Evolutionary conservation across 2,329 filamentous ascomycete genomes (phyloP).

Genomic region (Aspergillus ruber): DNA sequence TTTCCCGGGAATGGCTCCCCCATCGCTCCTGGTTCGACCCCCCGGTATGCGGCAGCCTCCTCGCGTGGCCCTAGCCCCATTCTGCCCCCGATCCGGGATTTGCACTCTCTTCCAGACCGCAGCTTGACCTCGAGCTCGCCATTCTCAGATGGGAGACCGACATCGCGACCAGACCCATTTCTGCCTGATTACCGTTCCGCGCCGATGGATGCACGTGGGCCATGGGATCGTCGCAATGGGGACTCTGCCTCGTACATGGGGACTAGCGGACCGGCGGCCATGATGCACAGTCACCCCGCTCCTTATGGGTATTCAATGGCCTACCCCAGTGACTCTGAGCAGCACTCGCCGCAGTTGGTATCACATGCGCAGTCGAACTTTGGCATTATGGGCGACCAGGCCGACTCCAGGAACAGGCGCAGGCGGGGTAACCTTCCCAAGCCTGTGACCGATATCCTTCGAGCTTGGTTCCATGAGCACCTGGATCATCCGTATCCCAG

Average conservation of each 20-base stretch:
- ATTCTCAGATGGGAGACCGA: slow-evolving; percentile 20
- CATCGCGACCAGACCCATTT: slow-evolving; percentile 22
- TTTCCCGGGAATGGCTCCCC: slow-evolving; percentile 7
- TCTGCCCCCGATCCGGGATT: slow-evolving; percentile 31
- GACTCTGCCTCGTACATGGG: slow-evolving; percentile 14
- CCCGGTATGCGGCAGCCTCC: slow-evolving; percentile 10
- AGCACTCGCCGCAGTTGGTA: slow-evolving; percentile 23
- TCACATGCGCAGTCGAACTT: slow-evolving; percentile 30
- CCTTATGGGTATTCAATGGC: slow-evolving; percentile 23
- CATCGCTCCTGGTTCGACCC: slow-evolving; percentile 7
- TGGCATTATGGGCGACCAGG: slow-evolving; percentile 30
- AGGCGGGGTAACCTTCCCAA: slow-evolving; percentile 85
- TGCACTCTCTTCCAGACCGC: slow-evolving; percentile 27
- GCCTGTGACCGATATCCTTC: slow-evolving; percentile 74
- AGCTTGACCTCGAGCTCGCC: slow-evolving; percentile 15
- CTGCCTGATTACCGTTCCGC: background rate
- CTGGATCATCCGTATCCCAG: slow-evolving; percentile 77
- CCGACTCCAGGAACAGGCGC: slow-evolving; percentile 42
- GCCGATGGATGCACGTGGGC: background rate
- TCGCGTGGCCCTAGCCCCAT: slow-evolving; percentile 31
- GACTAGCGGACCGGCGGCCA: slow-evolving; percentile 8
- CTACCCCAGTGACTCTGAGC: slow-evolving; percentile 28
- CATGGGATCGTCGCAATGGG: slow-evolving; percentile 19
- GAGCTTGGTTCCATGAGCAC: slow-evolving; percentile 73
- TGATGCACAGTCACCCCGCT: slow-evolving; percentile 21